Percentiles rank a stretch among this genome's conserved stretches.
Conservation (phyloP, 345 rosid species). For the Arabis alpina region DNA sequence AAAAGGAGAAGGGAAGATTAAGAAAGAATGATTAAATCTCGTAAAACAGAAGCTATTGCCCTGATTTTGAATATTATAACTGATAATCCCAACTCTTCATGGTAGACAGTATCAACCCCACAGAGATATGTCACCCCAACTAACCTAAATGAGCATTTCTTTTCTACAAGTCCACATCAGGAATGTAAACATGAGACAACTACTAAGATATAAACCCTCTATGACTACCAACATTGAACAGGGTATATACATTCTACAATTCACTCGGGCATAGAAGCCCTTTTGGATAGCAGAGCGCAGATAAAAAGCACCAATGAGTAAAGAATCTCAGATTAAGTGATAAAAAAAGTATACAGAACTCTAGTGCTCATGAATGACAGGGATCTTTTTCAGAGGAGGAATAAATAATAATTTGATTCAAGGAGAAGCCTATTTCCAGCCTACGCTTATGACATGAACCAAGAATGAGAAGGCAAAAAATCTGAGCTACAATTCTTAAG, state of each 20-base stretch:
- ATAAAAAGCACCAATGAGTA: neutral
- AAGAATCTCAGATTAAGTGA: neutral
- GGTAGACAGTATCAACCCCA: slow-evolving; percentile 13
- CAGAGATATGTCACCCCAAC: slow-evolving; percentile 11
- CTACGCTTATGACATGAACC: slow-evolving; percentile 3
- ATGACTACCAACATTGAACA: slow-evolving; percentile 3
- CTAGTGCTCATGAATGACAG: too few relatives aligned
- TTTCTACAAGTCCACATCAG: slow-evolving; percentile 4
- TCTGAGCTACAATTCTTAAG: slow-evolving; percentile 18
- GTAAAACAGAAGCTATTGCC: slow-evolving; percentile 4
- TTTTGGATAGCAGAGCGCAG: neutral
- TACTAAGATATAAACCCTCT: neutral
- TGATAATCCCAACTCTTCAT: slow-evolving; percentile 2
- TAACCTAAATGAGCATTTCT: neutral
- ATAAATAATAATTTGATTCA: neutral
- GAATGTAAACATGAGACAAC: neutral
- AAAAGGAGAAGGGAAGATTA: slow-evolving; percentile 9
- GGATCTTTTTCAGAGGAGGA: too few relatives aligned
- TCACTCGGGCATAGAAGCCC: neutral
- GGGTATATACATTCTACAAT: neutral
- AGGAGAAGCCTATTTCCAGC: neutral
- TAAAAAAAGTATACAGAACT: neutral
- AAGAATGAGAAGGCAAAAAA: neutral
- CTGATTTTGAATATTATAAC: neutral
- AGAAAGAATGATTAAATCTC: neutral